phyloP scores from a whole-genome alignment of 2,329 filamentous ascomycete species.

The Aspergillus brunneoviolaceus region DNA sequence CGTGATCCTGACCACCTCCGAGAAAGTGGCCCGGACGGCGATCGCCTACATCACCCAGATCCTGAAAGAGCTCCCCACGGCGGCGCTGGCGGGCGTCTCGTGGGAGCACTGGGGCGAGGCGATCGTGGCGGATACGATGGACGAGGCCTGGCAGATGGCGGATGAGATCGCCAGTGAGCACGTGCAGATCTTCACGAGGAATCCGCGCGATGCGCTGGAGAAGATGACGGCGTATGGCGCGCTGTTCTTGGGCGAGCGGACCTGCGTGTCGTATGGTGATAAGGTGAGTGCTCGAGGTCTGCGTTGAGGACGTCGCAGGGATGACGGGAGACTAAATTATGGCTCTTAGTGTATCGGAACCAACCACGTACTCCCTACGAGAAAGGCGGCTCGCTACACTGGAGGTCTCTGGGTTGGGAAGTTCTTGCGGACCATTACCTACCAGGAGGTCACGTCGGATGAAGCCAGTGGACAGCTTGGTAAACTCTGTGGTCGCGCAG shows the following conservation, averaged over 20 bases:
- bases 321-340: background rate
- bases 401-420: constrained; percentile 59
- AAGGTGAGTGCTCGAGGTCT: constrained; percentile 38
- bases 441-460: constrained; percentile 50
- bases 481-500: constrained; percentile 49
- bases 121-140: constrained; percentile 43
- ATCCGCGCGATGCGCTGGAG: constrained; percentile 49
- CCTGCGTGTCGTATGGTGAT: constrained; percentile 56
- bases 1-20: constrained; percentile 51
- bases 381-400: constrained; percentile 50
- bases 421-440: constrained; percentile 53
- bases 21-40: constrained; percentile 39
- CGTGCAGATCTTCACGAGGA: constrained; percentile 51
- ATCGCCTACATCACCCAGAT: constrained; percentile 41
- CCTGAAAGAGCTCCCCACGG: constrained; percentile 46
- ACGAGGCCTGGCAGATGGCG: constrained; percentile 47
- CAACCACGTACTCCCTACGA: constrained; percentile 56
- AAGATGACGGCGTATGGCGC: constrained; percentile 55
- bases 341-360: constrained; percentile 51
- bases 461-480: constrained; percentile 52
- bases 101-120: constrained; percentile 52
- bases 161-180: constrained; percentile 54
- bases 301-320: background rate
- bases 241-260: constrained; percentile 53
- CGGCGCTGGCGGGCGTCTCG: constrained; percentile 43